Evolutionary conservation across 768 basidiomycete species (phyloP).

Genomic region (Collybia sordida): DNA sequence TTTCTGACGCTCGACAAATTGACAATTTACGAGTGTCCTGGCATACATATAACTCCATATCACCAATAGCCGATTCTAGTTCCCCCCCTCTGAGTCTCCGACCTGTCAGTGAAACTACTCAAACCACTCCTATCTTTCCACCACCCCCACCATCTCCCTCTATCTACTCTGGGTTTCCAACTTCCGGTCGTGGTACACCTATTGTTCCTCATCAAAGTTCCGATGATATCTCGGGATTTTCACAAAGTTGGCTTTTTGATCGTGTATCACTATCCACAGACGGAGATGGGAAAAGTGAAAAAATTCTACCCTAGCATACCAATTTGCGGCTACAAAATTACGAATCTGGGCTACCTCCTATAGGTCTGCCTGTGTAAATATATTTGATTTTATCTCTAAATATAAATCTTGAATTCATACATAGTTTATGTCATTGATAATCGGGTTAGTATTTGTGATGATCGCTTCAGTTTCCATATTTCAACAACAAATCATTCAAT

Average conservation of each 20-base stretch:
- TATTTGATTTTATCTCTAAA: no score
- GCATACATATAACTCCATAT: slow-evolving; percentile 3
- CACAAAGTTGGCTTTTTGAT: slow-evolving; percentile 23
- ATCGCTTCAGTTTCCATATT: slow-evolving; percentile 8
- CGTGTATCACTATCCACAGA: slow-evolving; percentile 11
- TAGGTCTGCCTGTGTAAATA: no score
- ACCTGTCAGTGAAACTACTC: slow-evolving; percentile 9
- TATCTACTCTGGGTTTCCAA: slow-evolving; percentile 21
- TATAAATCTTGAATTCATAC: not conserved
- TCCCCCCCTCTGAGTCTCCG: slow-evolving; percentile 1
- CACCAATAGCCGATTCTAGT: not conserved
- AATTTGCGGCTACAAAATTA: not conserved
- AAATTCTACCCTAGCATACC: not conserved
- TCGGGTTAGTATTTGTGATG: not conserved
- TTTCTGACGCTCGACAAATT: slow-evolving; percentile 27
- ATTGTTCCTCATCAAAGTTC: slow-evolving; percentile 23
- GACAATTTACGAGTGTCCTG: slow-evolving; percentile 8
- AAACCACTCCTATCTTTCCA: slow-evolving; percentile 6
- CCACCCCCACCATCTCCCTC: slow-evolving; percentile 6
- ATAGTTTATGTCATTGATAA: not conserved
- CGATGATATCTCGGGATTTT: slow-evolving; percentile 22
- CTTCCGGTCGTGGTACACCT: slow-evolving; percentile 28
- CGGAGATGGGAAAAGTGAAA: slow-evolving; percentile 1
- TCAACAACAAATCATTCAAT: not conserved
- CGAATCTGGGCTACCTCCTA: not conserved